Evolutionary conservation across 495 filamentous ascomycete species (phyloP).

Genomic region (Podospora didyma): DNA sequence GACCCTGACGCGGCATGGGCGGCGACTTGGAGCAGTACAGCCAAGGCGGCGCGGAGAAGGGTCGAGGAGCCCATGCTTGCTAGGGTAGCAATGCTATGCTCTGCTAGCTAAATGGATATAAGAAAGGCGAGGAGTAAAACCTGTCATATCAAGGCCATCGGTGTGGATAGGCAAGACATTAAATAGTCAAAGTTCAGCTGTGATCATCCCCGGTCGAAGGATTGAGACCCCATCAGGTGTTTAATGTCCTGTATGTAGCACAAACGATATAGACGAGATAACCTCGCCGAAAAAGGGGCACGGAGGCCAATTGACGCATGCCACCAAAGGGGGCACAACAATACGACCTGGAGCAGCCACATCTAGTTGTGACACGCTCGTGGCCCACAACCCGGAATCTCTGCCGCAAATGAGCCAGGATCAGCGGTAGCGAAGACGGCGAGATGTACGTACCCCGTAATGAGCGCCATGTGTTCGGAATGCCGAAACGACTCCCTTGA

Average conservation of each 20-base stretch:
- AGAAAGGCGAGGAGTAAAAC: no score
- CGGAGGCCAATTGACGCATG: not conserved
- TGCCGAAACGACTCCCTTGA: slow-evolving; percentile 12
- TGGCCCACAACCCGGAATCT: slow-evolving; percentile 15
- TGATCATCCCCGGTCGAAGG: no score
- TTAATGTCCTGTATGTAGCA: not conserved
- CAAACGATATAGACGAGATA: slow-evolving; percentile 3
- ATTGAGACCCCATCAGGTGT: no score
- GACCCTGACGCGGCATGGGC: slow-evolving; percentile 20
- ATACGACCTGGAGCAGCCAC: not conserved
- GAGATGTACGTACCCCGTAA: slow-evolving; percentile 2
- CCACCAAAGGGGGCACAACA: not conserved
- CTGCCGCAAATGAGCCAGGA: slow-evolving; percentile 8
- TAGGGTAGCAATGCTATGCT: not conserved
- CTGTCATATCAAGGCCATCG: no score
- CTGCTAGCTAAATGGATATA: not conserved
- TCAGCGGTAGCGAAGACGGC: slow-evolving; percentile 4
- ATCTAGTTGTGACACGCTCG: not conserved
- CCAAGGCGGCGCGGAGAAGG: slow-evolving; percentile 17
- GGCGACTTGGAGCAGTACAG: slow-evolving; percentile 18
- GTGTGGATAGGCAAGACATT: no score
- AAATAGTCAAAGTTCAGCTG: no score
- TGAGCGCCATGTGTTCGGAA: slow-evolving; percentile 8
- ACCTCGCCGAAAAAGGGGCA: slow-evolving; percentile 10
- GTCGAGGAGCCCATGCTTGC: slow-evolving; percentile 21